Base-by-base conservation (phyloP, 305 asterid species). In the Fraxinus velutina region DNA sequence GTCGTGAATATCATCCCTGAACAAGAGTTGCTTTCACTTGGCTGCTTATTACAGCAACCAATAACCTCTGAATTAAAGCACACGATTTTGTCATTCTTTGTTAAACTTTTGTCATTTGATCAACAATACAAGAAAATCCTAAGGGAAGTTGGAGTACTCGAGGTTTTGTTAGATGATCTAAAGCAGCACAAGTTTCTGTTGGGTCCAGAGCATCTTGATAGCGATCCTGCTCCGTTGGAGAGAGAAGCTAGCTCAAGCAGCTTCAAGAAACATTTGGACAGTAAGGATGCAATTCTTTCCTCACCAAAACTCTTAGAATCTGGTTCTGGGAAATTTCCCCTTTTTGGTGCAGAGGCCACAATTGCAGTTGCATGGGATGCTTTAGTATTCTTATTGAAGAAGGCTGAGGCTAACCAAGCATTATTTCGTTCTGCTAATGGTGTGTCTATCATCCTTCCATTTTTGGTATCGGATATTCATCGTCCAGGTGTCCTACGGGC, bases 1-100 rank as follows among this genome's bases (percentile, higher is more conserved):
- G 98, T 96, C 78, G 98, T 96, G 84, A 96, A 96, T 90, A 90
- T 96, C 84, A 83, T 96, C 84, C 99, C 98, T 33, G 99, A 96
- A 83, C 98, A 96, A 87, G 99, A 96, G 88, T 89, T 96, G 86
- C 98, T 96, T 85, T 92, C 98, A 79, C 93, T 96, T 82, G 93
- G 99, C 90, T 94, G 98, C 90, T 88, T 96, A 81, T 89, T 96
- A 87, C 99, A 94, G 88, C 99, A 94, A 85, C 97, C 96, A 87
- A 89, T 92, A 80, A 83, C 97, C 79, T 88, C 96, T 17, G 96
- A 91, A 68, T 86, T 94, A 83, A 96, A 94, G 91, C 94, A 89
- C 75, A 93, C 97, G 1, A 92, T 96, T 82, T 87, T 96, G 85
- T 90, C 98, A 36, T 96, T 94, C 88, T 93, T 96, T 39, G 97